phyloP scores from a whole-genome alignment of 495 filamentous ascomycete genomes.

The Lindgomyces ingoldianus region DNA sequence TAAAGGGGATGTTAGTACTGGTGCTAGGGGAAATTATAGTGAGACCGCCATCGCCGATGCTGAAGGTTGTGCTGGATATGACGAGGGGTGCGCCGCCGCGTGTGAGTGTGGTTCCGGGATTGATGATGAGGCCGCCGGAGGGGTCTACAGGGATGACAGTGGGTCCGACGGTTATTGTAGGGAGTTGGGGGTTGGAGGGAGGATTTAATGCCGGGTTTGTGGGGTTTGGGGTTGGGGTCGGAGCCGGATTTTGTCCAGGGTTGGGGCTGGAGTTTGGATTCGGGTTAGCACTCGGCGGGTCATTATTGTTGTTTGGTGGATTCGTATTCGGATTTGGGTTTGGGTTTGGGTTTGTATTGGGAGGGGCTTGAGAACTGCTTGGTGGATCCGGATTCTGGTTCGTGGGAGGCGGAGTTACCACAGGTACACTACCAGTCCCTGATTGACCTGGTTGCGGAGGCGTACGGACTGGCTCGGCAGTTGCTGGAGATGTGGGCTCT shows the following conservation, averaged over 20 bases:
- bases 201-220: neutral
- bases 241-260: neutral
- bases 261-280: neutral
- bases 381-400: neutral
- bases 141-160: constrained; percentile 6
- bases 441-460: constrained; percentile 6
- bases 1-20: constrained; percentile 6
- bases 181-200: neutral
- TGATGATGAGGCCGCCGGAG: constrained; percentile 8
- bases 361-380: neutral
- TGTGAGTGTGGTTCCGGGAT: constrained; percentile 11
- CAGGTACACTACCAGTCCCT: neutral
- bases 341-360: constrained; percentile 10
- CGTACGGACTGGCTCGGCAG: neutral
- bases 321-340: constrained; percentile 8
- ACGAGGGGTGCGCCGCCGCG: neutral
- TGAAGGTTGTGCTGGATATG: constrained; percentile 7
- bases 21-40: constrained; percentile 6
- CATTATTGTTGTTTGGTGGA: neutral
- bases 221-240: neutral
- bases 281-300: neutral
- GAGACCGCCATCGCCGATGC: constrained; percentile 4
- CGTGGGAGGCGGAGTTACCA: neutral
- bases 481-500: neutral
- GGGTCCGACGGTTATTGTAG: constrained; percentile 12